phyloP scores from a whole-genome alignment of 805 yeast genomes.

The Kregervanrija delftensis region DNA sequence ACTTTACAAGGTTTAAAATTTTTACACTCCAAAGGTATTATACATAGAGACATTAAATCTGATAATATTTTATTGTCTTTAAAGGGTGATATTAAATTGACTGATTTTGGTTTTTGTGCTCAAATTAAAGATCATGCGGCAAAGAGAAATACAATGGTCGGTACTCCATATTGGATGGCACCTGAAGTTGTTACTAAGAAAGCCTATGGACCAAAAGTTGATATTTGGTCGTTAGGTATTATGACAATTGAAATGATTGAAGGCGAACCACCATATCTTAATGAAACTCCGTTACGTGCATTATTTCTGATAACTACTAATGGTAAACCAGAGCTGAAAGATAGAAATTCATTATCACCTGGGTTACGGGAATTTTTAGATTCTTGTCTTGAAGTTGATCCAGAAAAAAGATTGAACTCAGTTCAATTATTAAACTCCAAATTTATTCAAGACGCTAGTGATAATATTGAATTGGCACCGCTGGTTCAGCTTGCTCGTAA shows the following conservation, averaged over 20 bases:
- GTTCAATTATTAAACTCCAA: slow-evolving; percentile 60
- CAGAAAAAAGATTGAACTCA: slow-evolving; percentile 75
- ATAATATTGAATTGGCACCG: slow-evolving; percentile 58
- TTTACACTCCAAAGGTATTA: slow-evolving; percentile 85
- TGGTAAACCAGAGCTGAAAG: slow-evolving; percentile 71
- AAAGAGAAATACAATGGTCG: slow-evolving; percentile 81
- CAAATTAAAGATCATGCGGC: slow-evolving; percentile 65
- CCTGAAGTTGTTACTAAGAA: slow-evolving; percentile 79
- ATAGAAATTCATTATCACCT: slow-evolving; percentile 66
- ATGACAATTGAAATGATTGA: slow-evolving; percentile 87
- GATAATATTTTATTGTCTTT: slow-evolving; percentile 83
- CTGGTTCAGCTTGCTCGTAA: slow-evolving; percentile 66
- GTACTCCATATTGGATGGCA: slow-evolving; percentile 90
- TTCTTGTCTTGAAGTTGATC: slow-evolving; percentile 76
- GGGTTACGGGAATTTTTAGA: slow-evolving; percentile 64
- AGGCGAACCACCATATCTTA: slow-evolving; percentile 78
- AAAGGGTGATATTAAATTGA: slow-evolving; percentile 84
- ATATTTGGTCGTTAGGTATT: slow-evolving; percentile 77
- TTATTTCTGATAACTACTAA: slow-evolving; percentile 70
- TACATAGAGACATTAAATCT: slow-evolving; percentile 93
- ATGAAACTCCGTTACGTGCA: slow-evolving; percentile 74
- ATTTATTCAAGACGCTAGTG: slow-evolving; percentile 58
- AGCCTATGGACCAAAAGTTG: slow-evolving; percentile 77
- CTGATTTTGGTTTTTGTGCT: slow-evolving; percentile 78
- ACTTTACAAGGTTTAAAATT: slow-evolving; percentile 81